phyloP scores from a whole-genome alignment of 768 basidiomycete species.

The Termitomyces sp. region DNA sequence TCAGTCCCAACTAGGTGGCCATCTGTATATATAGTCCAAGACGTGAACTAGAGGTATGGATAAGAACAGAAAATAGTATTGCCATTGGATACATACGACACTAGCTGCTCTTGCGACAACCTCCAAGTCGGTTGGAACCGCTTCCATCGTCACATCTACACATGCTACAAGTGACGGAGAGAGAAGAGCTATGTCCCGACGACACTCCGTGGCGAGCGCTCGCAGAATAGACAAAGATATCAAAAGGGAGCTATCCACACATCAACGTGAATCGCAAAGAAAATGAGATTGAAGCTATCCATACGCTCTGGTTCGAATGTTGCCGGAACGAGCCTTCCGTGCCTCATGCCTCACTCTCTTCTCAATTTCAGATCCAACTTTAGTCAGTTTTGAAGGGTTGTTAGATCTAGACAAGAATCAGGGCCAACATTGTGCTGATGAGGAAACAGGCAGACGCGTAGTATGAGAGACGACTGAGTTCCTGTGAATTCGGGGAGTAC shows the following conservation, averaged over 20 bases:
- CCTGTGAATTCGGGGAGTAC: constrained; percentile 77
- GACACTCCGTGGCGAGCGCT: constrained; percentile 80
- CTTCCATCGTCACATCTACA: constrained; percentile 49
- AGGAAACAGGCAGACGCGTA: constrained; percentile 47
- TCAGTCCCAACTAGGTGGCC: constrained; percentile 81
- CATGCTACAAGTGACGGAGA: constrained; percentile 65
- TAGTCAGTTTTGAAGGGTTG: constrained; percentile 72
- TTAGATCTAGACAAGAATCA: constrained; percentile 43
- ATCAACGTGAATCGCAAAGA: constrained; percentile 5
- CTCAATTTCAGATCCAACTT: constrained; percentile 71
- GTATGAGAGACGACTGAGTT: constrained; percentile 79
- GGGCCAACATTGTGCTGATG: neutral
- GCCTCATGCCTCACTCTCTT: constrained; percentile 64
- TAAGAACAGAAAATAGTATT: neutral
- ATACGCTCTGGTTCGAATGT: constrained; percentile 75
- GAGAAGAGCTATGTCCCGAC: constrained; percentile 72
- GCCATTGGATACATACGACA: constrained; percentile 48
- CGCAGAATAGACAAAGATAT: constrained; percentile 81
- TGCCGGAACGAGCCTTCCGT: constrained; percentile 66
- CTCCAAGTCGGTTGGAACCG: constrained; percentile 63
- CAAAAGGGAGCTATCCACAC: constrained; percentile 54
- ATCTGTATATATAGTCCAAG: constrained; percentile 90
- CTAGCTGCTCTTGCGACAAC: constrained; percentile 72
- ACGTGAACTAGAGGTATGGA: constrained; percentile 58
- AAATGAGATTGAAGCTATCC: constrained; percentile 21